Evolutionary conservation across 768 basidiomycete species (phyloP).

Genomic region (Lentinula sp.): DNA sequence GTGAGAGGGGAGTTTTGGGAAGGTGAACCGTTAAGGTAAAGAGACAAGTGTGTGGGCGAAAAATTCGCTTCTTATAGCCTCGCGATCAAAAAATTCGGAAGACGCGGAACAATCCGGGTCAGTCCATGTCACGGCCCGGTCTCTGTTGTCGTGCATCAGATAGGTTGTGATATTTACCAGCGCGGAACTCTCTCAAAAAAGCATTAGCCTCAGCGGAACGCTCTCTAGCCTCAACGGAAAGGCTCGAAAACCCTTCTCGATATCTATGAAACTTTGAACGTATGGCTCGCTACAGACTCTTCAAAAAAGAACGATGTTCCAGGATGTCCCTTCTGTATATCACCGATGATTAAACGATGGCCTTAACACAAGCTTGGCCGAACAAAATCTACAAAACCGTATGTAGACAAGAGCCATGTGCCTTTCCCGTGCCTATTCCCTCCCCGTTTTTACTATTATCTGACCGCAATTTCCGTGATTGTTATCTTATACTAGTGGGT

Average conservation of each 20-base stretch:
- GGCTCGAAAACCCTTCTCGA: too few species aligned
- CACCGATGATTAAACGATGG: background rate
- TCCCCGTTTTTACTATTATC: too few species aligned
- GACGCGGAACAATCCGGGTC: background rate
- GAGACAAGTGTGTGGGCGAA: background rate
- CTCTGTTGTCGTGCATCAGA: background rate
- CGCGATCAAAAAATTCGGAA: background rate
- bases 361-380: background rate
- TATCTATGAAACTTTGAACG: too few species aligned
- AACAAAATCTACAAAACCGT: too few species aligned
- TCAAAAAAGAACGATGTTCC: background rate
- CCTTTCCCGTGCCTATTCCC: too few species aligned
- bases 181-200: background rate
- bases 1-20: conserved; percentile 4
- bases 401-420: too few species aligned
- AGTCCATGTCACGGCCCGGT: background rate
- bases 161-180: background rate
- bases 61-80: conserved; percentile 1
- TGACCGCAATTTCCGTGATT: too few species aligned
- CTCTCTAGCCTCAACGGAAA: too few species aligned
- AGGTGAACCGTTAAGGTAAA: background rate
- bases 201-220: background rate
- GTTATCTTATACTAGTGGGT: conserved; percentile 49
- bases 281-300: too few species aligned
- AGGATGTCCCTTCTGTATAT: background rate